A percentile compares a stretch with the other conserved stretches of the same genome.
These are phyloP conservation scores for Pseudogymnoascus sp. DNA, from an alignment of 2,329 filamentous ascomycete species.

Conservation along the genomic window DNA sequence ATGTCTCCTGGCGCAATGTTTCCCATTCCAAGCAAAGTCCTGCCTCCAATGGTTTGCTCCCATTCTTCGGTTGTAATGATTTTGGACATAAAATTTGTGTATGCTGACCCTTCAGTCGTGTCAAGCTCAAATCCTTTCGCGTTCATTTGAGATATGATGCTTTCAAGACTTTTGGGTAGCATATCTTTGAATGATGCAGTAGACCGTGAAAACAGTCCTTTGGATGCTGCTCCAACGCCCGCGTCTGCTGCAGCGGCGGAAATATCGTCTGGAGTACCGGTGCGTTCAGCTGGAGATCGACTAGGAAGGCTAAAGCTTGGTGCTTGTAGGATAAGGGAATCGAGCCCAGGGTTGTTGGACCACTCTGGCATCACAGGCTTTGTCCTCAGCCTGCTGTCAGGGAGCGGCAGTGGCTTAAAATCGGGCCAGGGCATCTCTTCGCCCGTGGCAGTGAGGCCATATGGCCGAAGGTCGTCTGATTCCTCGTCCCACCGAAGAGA, in stretches of 20 bases:
- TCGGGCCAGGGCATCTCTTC: slow-evolving; percentile 10
- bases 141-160: slow-evolving; percentile 27
- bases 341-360: slow-evolving; percentile 6
- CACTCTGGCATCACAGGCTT: slow-evolving; percentile 8
- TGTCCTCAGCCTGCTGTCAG: not conserved
- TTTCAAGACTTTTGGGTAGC: slow-evolving; percentile 27
- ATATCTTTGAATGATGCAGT: slow-evolving; percentile 22
- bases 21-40: slow-evolving; percentile 28
- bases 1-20: slow-evolving; percentile 31
- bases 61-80: slow-evolving; percentile 37
- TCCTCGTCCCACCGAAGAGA: not conserved
- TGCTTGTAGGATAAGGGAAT: slow-evolving; percentile 1
- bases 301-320: not conserved
- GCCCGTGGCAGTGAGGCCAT: not conserved
- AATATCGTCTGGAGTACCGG: not conserved
- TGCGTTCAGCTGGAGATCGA: not conserved
- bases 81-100: slow-evolving; percentile 25
- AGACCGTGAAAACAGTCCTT: not conserved
- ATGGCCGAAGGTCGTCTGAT: not conserved
- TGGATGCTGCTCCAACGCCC: not conserved
- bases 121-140: slow-evolving; percentile 15
- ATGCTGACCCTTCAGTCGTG: not conserved
- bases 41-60: slow-evolving; percentile 35
- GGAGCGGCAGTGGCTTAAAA: not conserved
- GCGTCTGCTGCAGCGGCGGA: not conserved